Base-by-base conservation (phyloP, 1,284 basidiomycete species). In the Tilletia setariae region DNA sequence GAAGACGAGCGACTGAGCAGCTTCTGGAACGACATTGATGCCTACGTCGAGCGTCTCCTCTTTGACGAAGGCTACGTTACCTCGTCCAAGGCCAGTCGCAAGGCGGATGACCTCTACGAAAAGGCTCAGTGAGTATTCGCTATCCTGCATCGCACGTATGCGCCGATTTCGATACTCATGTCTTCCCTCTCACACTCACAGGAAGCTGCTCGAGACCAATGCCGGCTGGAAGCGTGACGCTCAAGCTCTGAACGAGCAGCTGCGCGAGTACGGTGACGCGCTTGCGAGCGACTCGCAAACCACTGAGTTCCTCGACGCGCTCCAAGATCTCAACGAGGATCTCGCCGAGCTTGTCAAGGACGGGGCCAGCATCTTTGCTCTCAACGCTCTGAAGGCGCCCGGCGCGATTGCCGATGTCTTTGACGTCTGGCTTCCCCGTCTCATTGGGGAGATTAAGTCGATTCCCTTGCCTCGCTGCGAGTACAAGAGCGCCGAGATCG, bases 401-500 rank as follows among this genome's bases (percentile, higher is more conserved):
- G 83, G 84, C 15, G 72, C 85, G 44, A 84, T 84, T 70, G 72
- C 84, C 63, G 85, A 85, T 69, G 70, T 84, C 59, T 76, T 83
- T 65, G 83, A 85, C 67, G 85, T 85, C 44, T 77, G 83, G 64
- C 70, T 85, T 1, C 85, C 85, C 28, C 74, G 85, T 11, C 63
- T 85, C 16, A 79, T 85, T 70, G 78, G 79, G 56, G 78, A 84
- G 59, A 79, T 85, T 75, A 80, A 85, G 77, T 80, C 83, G 74
- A 83, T 85, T 49, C 85, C 85, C 2, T 76, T 85, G 13, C 85
- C 85, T 0, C 73, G 85, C 28, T 79, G 85, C 76, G 85, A 85
- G 72, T 85, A 81, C 77, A 81, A 84, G 70, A 83, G 82, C 15
- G 78, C 80, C 59, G 84, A 84, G 72, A 79, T 83, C 42, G 84